Evolutionary conservation across 148 eudicot species (phyloP).

Genomic region (Dianthus caryophyllus): DNA sequence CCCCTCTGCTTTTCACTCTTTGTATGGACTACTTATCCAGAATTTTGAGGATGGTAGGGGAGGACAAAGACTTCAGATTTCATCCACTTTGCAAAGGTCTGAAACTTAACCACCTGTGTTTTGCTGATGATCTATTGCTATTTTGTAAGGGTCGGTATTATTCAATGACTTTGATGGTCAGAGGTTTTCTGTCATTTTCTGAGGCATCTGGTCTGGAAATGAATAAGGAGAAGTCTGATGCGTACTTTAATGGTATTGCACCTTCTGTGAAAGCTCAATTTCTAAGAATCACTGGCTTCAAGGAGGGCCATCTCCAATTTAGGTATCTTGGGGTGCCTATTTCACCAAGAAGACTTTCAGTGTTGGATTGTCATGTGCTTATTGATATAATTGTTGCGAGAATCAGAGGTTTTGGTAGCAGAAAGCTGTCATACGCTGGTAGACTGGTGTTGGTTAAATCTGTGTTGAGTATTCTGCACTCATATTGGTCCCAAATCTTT

Average conservation of each 20-base stretch:
- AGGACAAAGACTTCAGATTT: background rate
- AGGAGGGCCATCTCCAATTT: background rate
- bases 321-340: background rate
- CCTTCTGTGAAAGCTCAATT: background rate
- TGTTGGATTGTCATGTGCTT: too few species aligned
- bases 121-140: too few species aligned
- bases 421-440: too few species aligned
- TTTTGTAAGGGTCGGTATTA: background rate
- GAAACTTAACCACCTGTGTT: background rate
- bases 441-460: too few species aligned
- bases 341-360: background rate
- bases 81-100: background rate
- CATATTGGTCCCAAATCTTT: too few species aligned
- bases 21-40: background rate
- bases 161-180: background rate
- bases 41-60: background rate
- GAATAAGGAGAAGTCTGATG: too few species aligned
- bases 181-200: background rate
- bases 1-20: too few species aligned
- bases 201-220: background rate
- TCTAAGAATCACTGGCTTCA: background rate
- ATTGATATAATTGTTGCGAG: too few species aligned
- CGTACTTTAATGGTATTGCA: too few species aligned
- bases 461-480: too few species aligned
- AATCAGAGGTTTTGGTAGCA: too few species aligned